Conservation (phyloP, 1,284 basidiomycete genomes). For the Kalmanozyma brasiliensis region DNA sequence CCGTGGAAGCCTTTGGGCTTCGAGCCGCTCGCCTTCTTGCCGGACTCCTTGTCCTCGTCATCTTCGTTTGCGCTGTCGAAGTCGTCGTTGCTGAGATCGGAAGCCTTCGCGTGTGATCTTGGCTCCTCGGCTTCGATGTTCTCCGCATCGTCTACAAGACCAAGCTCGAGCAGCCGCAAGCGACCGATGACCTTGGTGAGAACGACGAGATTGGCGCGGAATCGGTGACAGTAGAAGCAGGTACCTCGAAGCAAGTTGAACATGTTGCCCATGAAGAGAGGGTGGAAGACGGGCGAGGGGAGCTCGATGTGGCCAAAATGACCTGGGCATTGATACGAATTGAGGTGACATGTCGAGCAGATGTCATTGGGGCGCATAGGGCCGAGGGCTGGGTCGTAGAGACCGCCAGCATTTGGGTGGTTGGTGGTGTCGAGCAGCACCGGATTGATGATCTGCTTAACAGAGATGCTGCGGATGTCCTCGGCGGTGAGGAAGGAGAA, state of each 20-base stretch:
- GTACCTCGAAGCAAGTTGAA: conserved; percentile 86
- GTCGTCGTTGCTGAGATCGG: conserved; percentile 27
- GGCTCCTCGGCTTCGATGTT: conserved; percentile 70
- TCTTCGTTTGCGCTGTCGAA: conserved; percentile 45
- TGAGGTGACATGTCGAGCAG: conserved; percentile 91
- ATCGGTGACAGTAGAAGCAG: conserved; percentile 96
- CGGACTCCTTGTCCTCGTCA: conserved; percentile 47
- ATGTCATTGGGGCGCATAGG: conserved; percentile 76
- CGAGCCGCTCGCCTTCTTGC: conserved; percentile 65
- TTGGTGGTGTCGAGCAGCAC: conserved; percentile 93
- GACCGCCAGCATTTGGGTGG: conserved; percentile 87
- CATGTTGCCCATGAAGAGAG: conserved; percentile 93
- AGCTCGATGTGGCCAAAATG: conserved; percentile 99
- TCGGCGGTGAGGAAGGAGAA: conserved; percentile 94
- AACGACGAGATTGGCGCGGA: conserved; percentile 79
- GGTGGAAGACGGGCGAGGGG: conserved; percentile 94
- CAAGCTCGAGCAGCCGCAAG: conserved; percentile 87
- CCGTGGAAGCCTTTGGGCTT: conserved; percentile 50
- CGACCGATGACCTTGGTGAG: conserved; percentile 78
- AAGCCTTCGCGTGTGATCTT: conserved; percentile 15
- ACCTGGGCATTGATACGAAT: conserved; percentile 92
- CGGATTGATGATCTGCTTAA: conserved; percentile 95
- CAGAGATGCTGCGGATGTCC: conserved; percentile 91
- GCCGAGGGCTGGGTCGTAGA: conserved; percentile 95
- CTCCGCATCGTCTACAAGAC: conserved; percentile 84